These are phyloP conservation scores for Cryphonectria japonica DNA, from an alignment of 2,329 filamentous ascomycete genomes.

Conservation along the genomic window DNA sequence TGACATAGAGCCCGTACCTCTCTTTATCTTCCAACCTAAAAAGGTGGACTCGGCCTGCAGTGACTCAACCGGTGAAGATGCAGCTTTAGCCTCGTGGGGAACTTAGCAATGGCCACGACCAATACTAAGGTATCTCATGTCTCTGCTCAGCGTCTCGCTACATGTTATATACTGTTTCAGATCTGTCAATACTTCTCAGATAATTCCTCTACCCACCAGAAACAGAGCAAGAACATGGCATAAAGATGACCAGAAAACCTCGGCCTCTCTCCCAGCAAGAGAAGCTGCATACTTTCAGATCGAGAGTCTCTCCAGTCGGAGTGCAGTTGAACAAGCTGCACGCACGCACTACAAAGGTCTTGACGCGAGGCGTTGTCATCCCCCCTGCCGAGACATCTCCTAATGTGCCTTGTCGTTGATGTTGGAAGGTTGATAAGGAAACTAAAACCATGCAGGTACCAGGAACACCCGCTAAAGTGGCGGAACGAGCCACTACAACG, in stretches of 20 bases:
- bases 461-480: background rate
- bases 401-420: no score
- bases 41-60: background rate
- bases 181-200: background rate
- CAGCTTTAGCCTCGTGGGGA: background rate
- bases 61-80: constrained; percentile 22
- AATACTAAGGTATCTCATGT: background rate
- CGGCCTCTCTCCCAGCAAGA: background rate
- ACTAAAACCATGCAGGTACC: background rate
- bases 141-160: background rate
- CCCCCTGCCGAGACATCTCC: no score
- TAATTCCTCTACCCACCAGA: background rate
- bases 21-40: background rate
- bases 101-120: background rate
- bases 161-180: no score
- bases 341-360: no score
- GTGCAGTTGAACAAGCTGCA: no score
- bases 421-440: background rate
- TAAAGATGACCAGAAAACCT: background rate
- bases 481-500: background rate
- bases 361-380: no score
- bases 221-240: background rate
- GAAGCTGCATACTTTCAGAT: background rate
- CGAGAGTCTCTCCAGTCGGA: no score
- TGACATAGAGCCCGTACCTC: background rate